Base-by-base conservation (phyloP, 345 rosid genomes). In the Dovyalis caffra region DNA sequence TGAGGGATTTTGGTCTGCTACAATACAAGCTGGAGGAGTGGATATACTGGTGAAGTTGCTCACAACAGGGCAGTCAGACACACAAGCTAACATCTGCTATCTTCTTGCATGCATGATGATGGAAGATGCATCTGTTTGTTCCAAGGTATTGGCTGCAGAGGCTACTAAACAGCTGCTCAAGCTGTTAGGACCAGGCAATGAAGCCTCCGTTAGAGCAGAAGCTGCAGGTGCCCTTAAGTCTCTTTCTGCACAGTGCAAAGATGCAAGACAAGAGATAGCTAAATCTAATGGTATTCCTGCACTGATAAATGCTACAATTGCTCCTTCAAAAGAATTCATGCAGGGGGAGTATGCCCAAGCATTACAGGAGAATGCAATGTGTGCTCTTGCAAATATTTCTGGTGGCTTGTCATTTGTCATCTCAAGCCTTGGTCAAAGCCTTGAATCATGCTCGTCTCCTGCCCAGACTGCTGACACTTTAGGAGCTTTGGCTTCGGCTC, bases 321-420 rank as follows among this genome's bases (percentile, higher is more conserved):
- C 99, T 83, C 98, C 99, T 28, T 96, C 98, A 1, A 96, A 96
- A 87, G 98, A 96, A 83, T 96, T 92, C 79, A 96, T 96, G 99
- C 98, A 93, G 85, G 99, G 99, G 38, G 99, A 96, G 85, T 74
- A 87, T 81, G 99, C 97, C 53, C 99, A 96, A 84, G 97, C 98
- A 53, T 77, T 96, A 83, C 98, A 96, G 85, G 99, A 96, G 88
- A 86, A 96, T 84, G 99, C 99, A 64, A 96, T 96, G 99, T 93
- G 99, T 82, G 98, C 99, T 74, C 95, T 96, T 38, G 99, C 99
- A 56, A 90, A 91, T 79, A 96, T 96, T 68, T 96, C 99, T 58
- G 99, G 99, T 82, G 99, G 99, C 76, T 87, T 96, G 80, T 92
- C 99, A 18, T 92, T 83, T 85, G 99, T 96, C 75, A 93, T 96